A percentile compares a stretch with the other conserved stretches of the same genome.
Conservation (phyloP, 768 basidiomycete species). For the Hericium rajendrae region DNA sequence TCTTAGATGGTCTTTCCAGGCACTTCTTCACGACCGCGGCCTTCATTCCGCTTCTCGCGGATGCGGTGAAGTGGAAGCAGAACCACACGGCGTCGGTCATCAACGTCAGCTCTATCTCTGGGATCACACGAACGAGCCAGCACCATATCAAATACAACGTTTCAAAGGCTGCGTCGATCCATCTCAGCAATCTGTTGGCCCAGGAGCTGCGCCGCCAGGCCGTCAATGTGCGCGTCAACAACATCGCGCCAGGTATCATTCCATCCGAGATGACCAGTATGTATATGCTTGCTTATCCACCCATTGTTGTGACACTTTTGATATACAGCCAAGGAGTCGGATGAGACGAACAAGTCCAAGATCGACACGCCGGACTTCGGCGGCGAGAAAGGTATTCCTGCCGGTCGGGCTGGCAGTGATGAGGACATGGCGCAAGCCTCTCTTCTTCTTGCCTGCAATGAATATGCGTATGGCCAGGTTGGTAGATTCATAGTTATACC, state of each 20-base stretch:
- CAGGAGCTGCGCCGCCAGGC: constrained; percentile 23
- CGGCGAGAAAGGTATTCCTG: constrained; percentile 26
- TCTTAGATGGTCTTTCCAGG: constrained; percentile 7
- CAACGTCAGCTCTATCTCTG: constrained; percentile 33
- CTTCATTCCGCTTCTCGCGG: constrained; percentile 33
- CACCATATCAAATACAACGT: constrained; percentile 37
- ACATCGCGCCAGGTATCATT: constrained; percentile 27
- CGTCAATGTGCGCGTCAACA: constrained; percentile 27
- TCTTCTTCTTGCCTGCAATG: constrained; percentile 23
- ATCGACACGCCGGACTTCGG: constrained; percentile 22
- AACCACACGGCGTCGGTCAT: constrained; percentile 29
- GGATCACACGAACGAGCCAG: constrained; percentile 31
- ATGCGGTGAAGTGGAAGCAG: constrained; percentile 19
- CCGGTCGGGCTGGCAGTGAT: constrained; percentile 25
- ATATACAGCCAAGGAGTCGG: constrained; percentile 15
- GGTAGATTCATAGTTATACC: not conserved
- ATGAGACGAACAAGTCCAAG: constrained; percentile 24
- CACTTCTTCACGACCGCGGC: constrained; percentile 36
- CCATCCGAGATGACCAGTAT: constrained; percentile 27
- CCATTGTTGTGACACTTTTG: not conserved
- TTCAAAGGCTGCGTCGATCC: constrained; percentile 29
- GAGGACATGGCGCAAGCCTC: constrained; percentile 27
- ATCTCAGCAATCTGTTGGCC: constrained; percentile 26
- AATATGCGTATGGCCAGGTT: constrained; percentile 29
- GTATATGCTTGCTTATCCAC: not conserved